phyloP scores from a whole-genome alignment of 148 eudicot genomes.

The Silene conica region DNA sequence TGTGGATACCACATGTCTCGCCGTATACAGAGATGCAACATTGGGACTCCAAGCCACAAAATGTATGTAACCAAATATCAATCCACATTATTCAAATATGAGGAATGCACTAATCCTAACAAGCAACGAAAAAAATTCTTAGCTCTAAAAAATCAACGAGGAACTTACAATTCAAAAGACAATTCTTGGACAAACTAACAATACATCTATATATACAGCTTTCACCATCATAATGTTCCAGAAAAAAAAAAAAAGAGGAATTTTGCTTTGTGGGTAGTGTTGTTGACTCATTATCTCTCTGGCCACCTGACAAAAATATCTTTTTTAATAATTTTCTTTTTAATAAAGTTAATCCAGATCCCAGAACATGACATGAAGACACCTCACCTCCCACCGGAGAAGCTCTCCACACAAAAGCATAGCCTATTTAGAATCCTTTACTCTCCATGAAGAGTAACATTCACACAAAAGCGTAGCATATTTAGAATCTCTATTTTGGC shows the following conservation, averaged over 20 bases:
- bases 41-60: too few relatives aligned
- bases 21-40: too few relatives aligned
- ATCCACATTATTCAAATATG: not conserved
- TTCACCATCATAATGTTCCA: not conserved
- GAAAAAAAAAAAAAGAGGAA: not conserved
- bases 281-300: not conserved
- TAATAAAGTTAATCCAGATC: not conserved
- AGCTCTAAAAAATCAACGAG: not conserved
- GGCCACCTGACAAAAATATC: not conserved
- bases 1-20: too few relatives aligned
- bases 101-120: constrained; percentile 2
- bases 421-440: not conserved
- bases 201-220: not conserved
- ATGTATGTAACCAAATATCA: too few relatives aligned
- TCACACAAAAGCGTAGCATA: not conserved
- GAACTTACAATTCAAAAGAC: too few relatives aligned
- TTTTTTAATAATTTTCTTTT: not conserved
- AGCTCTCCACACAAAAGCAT: not conserved
- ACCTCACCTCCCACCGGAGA: not conserved
- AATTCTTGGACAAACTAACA: not conserved
- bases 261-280: not conserved
- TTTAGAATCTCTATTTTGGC: not conserved
- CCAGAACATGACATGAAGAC: not conserved
- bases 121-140: not conserved
- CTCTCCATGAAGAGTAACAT: not conserved